Evolutionary conservation across 1,284 basidiomycete species (phyloP).

Genomic region (Fistulinella staudtii): DNA sequence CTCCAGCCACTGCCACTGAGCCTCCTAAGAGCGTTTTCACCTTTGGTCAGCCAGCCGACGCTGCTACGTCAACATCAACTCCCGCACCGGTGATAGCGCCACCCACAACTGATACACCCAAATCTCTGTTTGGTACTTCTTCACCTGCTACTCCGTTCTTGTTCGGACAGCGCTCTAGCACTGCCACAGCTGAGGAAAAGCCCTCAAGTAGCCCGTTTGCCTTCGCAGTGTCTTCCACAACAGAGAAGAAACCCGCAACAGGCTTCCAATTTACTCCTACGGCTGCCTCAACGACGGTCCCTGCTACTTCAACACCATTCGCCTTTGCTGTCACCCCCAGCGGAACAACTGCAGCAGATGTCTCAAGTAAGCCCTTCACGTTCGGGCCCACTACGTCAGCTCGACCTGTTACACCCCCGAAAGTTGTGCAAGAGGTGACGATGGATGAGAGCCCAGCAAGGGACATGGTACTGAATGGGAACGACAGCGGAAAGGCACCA

Average conservation of each 20-base stretch:
- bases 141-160: constrained; percentile 25
- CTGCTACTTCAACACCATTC: constrained; percentile 30
- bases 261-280: constrained; percentile 33
- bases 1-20: constrained; percentile 12
- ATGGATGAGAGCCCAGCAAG: constrained; percentile 72
- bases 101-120: constrained; percentile 17
- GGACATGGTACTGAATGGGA: constrained; percentile 41
- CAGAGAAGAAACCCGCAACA: constrained; percentile 26
- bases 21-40: constrained; percentile 25
- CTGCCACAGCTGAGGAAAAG: constrained; percentile 22
- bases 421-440: constrained; percentile 51
- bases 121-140: constrained; percentile 26
- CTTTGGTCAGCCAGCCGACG: constrained; percentile 21
- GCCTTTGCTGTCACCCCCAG: constrained; percentile 27
- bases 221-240: constrained; percentile 23
- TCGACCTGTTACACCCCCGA: constrained; percentile 54
- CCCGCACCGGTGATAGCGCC: constrained; percentile 3
- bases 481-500: constrained; percentile 18
- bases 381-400: constrained; percentile 25
- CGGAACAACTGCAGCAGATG: constrained; percentile 28
- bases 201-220: constrained; percentile 25
- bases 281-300: constrained; percentile 18
- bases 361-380: constrained; percentile 30
- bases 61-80: constrained; percentile 6
- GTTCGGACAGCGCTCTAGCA: constrained; percentile 24